These are phyloP conservation scores for Filosporella fistucella DNA, from an alignment of 495 filamentous ascomycete genomes.

Conservation along the genomic window DNA sequence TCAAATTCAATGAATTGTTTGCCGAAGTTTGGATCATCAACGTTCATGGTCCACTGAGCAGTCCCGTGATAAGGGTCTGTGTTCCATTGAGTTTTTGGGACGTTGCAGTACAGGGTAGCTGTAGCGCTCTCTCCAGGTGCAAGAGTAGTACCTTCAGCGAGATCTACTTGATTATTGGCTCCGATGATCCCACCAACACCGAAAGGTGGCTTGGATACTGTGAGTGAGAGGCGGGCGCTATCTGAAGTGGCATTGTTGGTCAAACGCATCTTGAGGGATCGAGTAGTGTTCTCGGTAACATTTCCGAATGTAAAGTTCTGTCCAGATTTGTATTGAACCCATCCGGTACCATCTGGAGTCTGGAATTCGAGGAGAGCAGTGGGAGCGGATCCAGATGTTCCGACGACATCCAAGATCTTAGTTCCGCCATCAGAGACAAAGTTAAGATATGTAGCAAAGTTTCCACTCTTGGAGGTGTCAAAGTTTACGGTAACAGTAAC, in stretches of 20 bases:
- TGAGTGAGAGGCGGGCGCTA: constrained; percentile 35
- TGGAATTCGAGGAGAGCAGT: constrained; percentile 42
- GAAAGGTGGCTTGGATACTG: constrained; percentile 45
- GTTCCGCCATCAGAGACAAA: constrained; percentile 37
- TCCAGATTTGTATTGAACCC: constrained; percentile 34
- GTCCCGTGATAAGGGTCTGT: constrained; percentile 32
- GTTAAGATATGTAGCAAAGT: constrained; percentile 35
- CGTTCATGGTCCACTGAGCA: constrained; percentile 41
- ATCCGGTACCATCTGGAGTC: constrained; percentile 36
- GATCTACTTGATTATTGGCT: constrained; percentile 38
- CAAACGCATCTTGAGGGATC: constrained; percentile 34
- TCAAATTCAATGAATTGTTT: constrained; percentile 34
- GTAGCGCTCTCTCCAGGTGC: constrained; percentile 33
- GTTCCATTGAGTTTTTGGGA: constrained; percentile 42
- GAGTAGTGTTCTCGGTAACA: constrained; percentile 34
- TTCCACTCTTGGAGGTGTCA: constrained; percentile 32
- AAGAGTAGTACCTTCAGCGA: constrained; percentile 44
- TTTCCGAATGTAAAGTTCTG: constrained; percentile 39
- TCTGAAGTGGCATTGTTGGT: constrained; percentile 35
- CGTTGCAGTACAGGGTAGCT: constrained; percentile 39
- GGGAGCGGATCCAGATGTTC: constrained; percentile 32
- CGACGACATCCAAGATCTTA: constrained; percentile 33
- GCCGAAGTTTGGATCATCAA: constrained; percentile 35
- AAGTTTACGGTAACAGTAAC: constrained; percentile 35
- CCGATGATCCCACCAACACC: constrained; percentile 33